phyloP scores from a whole-genome alignment of 2,329 filamentous ascomycete species.

The Pestalotiopsis sp. region DNA sequence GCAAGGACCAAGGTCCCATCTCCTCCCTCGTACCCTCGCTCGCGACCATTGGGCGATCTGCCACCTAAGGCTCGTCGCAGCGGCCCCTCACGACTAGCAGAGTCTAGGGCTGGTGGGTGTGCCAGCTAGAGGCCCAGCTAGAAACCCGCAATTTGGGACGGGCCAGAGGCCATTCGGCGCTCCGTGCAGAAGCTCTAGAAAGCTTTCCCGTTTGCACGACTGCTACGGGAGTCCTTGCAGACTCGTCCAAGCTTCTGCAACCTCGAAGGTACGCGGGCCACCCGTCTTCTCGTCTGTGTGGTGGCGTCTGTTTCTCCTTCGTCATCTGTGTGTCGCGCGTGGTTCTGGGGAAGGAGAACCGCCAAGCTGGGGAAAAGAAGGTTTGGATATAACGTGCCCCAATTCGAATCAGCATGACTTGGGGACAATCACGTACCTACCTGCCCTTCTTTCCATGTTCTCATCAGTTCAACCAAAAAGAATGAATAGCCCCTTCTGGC shows the following conservation, averaged over 20 bases:
- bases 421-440: background rate
- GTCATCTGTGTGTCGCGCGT: background rate
- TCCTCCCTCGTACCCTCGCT: background rate
- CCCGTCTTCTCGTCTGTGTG: background rate
- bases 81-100: conserved; percentile 7
- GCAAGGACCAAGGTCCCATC: conserved; percentile 10
- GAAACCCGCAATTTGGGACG: background rate
- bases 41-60: background rate
- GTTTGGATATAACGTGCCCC: background rate
- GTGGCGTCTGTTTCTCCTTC: background rate
- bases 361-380: background rate
- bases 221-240: background rate
- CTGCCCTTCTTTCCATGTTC: background rate
- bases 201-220: background rate
- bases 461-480: background rate
- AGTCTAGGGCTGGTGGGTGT: background rate
- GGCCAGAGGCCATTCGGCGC: conserved; percentile 21
- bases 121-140: background rate
- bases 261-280: background rate
- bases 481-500: background rate
- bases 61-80: conserved; percentile 7
- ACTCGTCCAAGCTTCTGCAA: background rate
- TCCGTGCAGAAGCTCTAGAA: conserved; percentile 29
- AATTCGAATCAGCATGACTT: background rate
- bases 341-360: background rate